A percentile compares a stretch with the other conserved stretches of the same genome.
Evolutionary conservation across 768 basidiomycete genomes (phyloP).

Genomic region (Suillus subaureus): DNA sequence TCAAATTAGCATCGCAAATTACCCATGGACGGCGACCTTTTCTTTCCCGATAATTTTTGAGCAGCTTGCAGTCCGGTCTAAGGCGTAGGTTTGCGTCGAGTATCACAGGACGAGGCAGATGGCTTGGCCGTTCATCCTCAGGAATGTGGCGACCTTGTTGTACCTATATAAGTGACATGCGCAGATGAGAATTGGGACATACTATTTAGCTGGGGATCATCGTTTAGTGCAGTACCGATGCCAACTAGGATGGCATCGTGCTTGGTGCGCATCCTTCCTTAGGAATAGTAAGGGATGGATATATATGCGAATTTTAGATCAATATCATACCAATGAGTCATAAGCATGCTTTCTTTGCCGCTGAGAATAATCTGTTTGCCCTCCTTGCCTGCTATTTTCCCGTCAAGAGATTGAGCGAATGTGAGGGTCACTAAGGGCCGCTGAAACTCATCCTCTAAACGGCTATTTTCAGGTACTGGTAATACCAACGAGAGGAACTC

Average conservation of each 20-base stretch:
- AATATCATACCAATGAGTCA: slow-evolving; percentile 85
- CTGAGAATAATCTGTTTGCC: slow-evolving; percentile 82
- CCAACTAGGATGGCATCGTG: slow-evolving; percentile 95
- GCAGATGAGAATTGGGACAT: slow-evolving; percentile 22
- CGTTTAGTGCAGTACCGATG: slow-evolving; percentile 85
- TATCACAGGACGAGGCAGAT: slow-evolving; percentile 80
- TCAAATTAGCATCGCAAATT: slow-evolving; percentile 44
- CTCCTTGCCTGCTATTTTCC: slow-evolving; percentile 77
- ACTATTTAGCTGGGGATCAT: slow-evolving; percentile 96
- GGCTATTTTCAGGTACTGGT: slow-evolving; percentile 12
- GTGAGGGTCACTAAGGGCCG: slow-evolving; percentile 77
- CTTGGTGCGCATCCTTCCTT: slow-evolving; percentile 80
- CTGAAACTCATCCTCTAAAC: slow-evolving; percentile 14
- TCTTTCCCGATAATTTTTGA: slow-evolving; percentile 61
- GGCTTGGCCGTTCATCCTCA: slow-evolving; percentile 34
- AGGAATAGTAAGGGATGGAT: slow-evolving; percentile 6
- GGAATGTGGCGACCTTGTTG: slow-evolving; percentile 60
- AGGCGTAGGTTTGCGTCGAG: slow-evolving; percentile 79
- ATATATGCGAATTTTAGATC: slow-evolving; percentile 1
- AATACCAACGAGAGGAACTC: slow-evolving; percentile 32
- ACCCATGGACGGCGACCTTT: slow-evolving; percentile 75
- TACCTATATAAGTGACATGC: slow-evolving; percentile 7
- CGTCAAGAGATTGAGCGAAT: slow-evolving; percentile 87
- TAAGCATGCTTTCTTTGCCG: slow-evolving; percentile 82
- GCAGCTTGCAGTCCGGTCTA: slow-evolving; percentile 64